Base-by-base conservation (phyloP, 2,329 filamentous ascomycete species). In the Fusarium begoniae region DNA sequence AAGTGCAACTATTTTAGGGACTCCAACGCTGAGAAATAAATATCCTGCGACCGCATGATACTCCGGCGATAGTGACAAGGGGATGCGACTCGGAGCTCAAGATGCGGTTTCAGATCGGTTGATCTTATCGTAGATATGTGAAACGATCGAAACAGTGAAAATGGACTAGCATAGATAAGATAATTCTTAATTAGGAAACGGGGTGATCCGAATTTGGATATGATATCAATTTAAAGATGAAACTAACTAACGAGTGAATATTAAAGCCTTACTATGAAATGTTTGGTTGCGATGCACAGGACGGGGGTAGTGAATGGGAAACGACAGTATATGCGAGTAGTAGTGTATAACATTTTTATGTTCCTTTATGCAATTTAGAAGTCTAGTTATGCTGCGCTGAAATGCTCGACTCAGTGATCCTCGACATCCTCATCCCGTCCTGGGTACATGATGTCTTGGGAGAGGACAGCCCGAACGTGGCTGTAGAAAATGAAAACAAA, bases 371-470 rank as follows among this genome's bases (percentile, higher is more conserved):
- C 30, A 58, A 37, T 47, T 35, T 47, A 28, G 14, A 58, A 50
- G 41, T 35, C 55, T 58, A 48, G 14, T 50, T 50, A 58, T 50
- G 55, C 41, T 37, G 55, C 22, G 24, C 22, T 58, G 43, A 28
- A 28, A 57, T 43, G 37, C 6, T 24, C 1, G 30, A 37, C 28
- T 77, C 74, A 84, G 68, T 85, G 83, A 62, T 88, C 85, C 38
- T 86, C 81, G 28, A 87, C 83, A 66, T 89, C 87, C 77, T 89
- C 87, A 68, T 89, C 68, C 86, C 50, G 79, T 28, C 86, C 86
- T 1, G 87, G 86, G 57, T 88, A 88, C 84, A 89, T 86, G 69
- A 89, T 89, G 57, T 89, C 87, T 75, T 87, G 86, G 18, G 80
- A 74, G 12, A 87, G 69, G 37, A 89, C 82, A 10, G 87, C 87